Conservation (phyloP, 1,284 basidiomycete species). For the Pseudozyma thailandica region DNA sequence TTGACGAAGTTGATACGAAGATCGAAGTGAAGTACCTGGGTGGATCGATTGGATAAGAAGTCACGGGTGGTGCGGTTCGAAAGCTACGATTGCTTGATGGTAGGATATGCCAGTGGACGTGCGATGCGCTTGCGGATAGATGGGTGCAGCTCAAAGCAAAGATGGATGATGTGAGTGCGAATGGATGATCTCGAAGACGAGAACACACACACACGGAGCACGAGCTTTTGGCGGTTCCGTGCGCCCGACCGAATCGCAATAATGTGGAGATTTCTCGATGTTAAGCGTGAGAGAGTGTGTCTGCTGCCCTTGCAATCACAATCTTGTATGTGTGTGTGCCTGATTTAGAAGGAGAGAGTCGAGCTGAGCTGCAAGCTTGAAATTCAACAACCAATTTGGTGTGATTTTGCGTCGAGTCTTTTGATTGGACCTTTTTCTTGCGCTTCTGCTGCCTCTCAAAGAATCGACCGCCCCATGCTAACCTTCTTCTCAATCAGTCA, state of each 20-base stretch:
- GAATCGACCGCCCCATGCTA: too few species aligned
- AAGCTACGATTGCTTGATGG: background rate
- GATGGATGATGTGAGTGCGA: background rate
- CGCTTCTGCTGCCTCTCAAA: background rate
- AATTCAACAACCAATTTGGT: too few species aligned
- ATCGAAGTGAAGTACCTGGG: slow-evolving; percentile 11
- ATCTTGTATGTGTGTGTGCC: background rate
- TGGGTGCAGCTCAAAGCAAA: too few species aligned
- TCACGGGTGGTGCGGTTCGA: background rate
- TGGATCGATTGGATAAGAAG: background rate
- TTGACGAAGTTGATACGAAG: slow-evolving; percentile 9
- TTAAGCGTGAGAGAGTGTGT: background rate
- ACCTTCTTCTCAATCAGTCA: too few species aligned
- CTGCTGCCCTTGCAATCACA: too few species aligned
- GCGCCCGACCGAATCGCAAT: background rate
- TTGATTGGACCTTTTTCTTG: background rate
- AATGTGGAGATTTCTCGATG: slow-evolving; percentile 5
- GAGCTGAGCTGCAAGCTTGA: too few species aligned
- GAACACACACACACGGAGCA: background rate
- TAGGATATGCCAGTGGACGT: too few species aligned
- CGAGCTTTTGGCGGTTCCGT: slow-evolving; percentile 11
- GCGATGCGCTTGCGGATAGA: too few species aligned
- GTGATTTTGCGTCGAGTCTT: background rate
- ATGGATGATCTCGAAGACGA: background rate
- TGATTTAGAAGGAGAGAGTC: too few species aligned